Base-by-base conservation (phyloP, 768 basidiomycete genomes). In the Termitomyces heimii region DNA sequence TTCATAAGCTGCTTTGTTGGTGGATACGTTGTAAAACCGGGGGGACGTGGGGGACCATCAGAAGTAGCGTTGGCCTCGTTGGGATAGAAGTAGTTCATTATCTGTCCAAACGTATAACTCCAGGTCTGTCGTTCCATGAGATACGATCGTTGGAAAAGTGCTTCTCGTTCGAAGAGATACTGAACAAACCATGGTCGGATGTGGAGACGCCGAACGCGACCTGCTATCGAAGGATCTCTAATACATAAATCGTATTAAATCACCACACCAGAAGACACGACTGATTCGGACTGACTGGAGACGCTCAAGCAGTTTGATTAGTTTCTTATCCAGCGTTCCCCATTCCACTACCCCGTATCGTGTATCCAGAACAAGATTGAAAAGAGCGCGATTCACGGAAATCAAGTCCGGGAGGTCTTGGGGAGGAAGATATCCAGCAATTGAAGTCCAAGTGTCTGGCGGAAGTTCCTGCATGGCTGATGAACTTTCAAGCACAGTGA, bases 111-210 rank as follows among this genome's bases (percentile, higher is more conserved):
- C 32, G 39, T 46, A 35, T 46, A 34, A 13, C 47, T 46, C 47
- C 60, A 40, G 3, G 39, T 37, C 45, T 31, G 42, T 51, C 49
- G 31, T 24, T 34, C 42, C 18, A 51, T 44, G 18, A 28, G 18
- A 29, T 37, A 28, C 10, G 46, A 31, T 34, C 35, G 40, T 28
- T 45, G 47, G 40, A 56, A 32, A n/a, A 65, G 49, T 4, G 51
- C 47, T 42, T 68, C 64, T 34, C 67, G 57, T 44, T 65, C 63
- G 18, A 68, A 57, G 26, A 75, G 68, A 55, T 68, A 69, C 26
- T 73, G 68, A 47, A 77, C 66, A 59, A 76, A 76, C 74, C 76
- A 76, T 12, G 73, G 72, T 1, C 73, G 70, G 22, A 77, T 67
- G 39, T 67, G 65, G 14, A 76, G 63, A 20, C 66, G 66, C 22